Evolutionary conservation across 2,329 filamentous ascomycete species (phyloP).

Genomic region (Fusarium heterosporum): DNA sequence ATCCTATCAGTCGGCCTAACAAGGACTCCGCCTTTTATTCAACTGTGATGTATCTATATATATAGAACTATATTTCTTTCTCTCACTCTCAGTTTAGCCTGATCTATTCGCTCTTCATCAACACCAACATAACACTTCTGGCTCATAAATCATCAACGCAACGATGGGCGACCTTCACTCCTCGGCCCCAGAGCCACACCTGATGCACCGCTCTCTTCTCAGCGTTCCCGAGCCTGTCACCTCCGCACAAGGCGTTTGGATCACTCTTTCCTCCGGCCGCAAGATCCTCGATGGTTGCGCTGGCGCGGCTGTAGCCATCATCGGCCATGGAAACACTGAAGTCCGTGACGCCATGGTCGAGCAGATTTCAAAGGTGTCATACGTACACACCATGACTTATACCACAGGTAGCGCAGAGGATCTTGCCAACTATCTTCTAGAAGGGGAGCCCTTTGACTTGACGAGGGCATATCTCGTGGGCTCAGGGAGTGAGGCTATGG

Average conservation of each 20-base stretch:
- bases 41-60: too few relatives aligned
- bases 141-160: neutral
- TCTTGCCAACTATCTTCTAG: slow-evolving; percentile 52
- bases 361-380: slow-evolving; percentile 70
- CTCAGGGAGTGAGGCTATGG: slow-evolving; percentile 56
- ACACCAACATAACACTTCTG: accelerated
- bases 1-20: slow-evolving; percentile 3
- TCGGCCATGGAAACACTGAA: slow-evolving; percentile 74
- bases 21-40: slow-evolving; percentile 2
- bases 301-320: slow-evolving; percentile 68
- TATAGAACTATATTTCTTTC: neutral
- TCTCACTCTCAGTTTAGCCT: accelerated
- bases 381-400: slow-evolving; percentile 49
- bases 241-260: slow-evolving; percentile 55
- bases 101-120: accelerated
- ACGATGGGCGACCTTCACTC: slow-evolving; percentile 14
- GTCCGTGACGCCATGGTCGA: slow-evolving; percentile 69
- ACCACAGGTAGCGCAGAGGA: slow-evolving; percentile 64
- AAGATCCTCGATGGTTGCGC: slow-evolving; percentile 76
- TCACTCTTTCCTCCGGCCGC: slow-evolving; percentile 50
- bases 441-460: slow-evolving; percentile 53
- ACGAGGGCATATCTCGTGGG: slow-evolving; percentile 54
- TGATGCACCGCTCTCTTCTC: slow-evolving; percentile 53
- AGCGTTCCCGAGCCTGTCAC: slow-evolving; percentile 52
- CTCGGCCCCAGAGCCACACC: slow-evolving; percentile 25